Base-by-base conservation (phyloP, 139 green algal genomes). In the Chlamydomonas eustigma region DNA sequence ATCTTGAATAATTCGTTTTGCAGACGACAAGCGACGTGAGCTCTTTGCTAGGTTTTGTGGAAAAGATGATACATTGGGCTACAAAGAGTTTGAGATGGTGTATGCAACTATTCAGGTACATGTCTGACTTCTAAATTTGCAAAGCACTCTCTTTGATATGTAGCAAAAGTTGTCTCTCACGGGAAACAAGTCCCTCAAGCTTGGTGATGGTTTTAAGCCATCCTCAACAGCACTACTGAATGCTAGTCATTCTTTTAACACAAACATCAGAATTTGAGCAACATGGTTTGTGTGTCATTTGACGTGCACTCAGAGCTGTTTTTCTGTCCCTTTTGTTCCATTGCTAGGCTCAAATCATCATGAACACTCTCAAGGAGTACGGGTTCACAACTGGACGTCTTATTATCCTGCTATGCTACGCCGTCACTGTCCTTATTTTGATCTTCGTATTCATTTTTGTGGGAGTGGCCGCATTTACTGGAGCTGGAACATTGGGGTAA, bases 371-470 rank as follows among this genome's bases (percentile, higher is more conserved):
- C 39, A 25, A 37, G 39, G 70, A 77, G 36, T 30, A 69, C 1
- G 81, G 81, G 70, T 63, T 86, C 30, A 86, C 81, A 1, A 72
- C 52, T 36, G 68, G 37, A 18, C 63, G 75, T 8, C 51, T 86
- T 44, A 39, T 83, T n/a, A n/a, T 77, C 38, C n/a, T 83, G 36
- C 68, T 86, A 2, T 3, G 66, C 36, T 86, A 83, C 30, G 81
- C 81, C 6, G 38, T 86, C 2, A 36, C 79, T 4, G 44, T 86
- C 36, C 39, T 76, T 25, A 33, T 76, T 5, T 74, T 86, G 28
- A 76, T 86, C 2, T 83, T 86, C 38, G 51, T 83, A 8, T 86
- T 86, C 69, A 86, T 86, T 63, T 83, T 86, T 37, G 64, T 83
- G 31, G 81, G 81, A 24, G 74, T 86, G 35, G 71, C 81, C 1